A percentile compares a stretch with the other conserved stretches of the same genome.
phyloP scores from a whole-genome alignment of 169 alveolate genomes.

The Plasmodium relictum region DNA sequence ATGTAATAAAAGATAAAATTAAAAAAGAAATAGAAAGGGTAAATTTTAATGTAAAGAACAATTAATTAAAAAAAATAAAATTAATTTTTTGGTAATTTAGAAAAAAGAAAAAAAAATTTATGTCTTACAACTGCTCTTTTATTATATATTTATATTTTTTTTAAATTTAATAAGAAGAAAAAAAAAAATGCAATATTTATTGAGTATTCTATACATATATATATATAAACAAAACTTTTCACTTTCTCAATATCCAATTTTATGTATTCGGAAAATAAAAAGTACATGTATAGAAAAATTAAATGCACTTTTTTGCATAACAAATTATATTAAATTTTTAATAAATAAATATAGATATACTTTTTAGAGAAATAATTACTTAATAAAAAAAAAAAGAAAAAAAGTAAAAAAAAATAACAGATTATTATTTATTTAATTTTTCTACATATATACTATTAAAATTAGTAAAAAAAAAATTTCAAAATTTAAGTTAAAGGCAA shows the following conservation, averaged over 20 bases:
- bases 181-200: not conserved
- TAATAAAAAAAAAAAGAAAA: too few species aligned
- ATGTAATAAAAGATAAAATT: constrained; percentile 42
- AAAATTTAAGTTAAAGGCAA: constrained; percentile 50
- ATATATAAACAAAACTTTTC: not conserved
- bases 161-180: not conserved
- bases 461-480: too few species aligned
- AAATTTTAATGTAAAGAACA: constrained; percentile 27
- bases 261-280: too few species aligned
- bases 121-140: not conserved
- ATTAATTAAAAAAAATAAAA: constrained; percentile 4
- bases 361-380: too few species aligned
- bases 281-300: not conserved
- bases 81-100: constrained; percentile 1
- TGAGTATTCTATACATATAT: not conserved
- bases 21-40: constrained; percentile 66
- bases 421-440: too few species aligned
- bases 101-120: not conserved
- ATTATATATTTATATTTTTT: not conserved
- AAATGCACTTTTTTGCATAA: not conserved
- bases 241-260: not conserved
- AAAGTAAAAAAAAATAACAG: too few species aligned
- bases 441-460: too few species aligned
- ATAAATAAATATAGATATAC: too few species aligned
- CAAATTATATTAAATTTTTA: too few species aligned